Conservation (phyloP, 2,329 filamentous ascomycete genomes). For the Mollisia scopiformis region DNA sequence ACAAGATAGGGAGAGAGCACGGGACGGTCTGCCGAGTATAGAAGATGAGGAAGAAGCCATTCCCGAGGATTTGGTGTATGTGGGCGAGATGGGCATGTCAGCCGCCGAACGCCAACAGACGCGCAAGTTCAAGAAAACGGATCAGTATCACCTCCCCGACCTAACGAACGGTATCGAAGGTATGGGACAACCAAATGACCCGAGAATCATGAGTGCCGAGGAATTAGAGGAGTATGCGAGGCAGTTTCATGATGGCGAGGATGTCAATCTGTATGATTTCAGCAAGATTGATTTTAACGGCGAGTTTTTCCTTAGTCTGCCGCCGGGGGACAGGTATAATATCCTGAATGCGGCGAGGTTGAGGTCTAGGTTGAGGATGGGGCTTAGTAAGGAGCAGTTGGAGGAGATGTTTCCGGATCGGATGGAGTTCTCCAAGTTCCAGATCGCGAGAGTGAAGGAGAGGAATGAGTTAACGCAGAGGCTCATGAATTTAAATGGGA, state of each 20-base stretch:
- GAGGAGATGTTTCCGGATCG: slow-evolving; percentile 96
- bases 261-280: slow-evolving; percentile 92
- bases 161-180: slow-evolving; percentile 75
- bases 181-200: slow-evolving; percentile 90
- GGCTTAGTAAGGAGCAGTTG: slow-evolving; percentile 92
- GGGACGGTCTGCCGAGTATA: slow-evolving; percentile 42
- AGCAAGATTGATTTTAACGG: slow-evolving; percentile 98
- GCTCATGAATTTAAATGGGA: slow-evolving; percentile 91
- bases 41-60: slow-evolving; percentile 67
- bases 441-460: slow-evolving; percentile 92
- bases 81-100: slow-evolving; percentile 84
- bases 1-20: slow-evolving; percentile 37
- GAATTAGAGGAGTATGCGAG: slow-evolving; percentile 92
- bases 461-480: slow-evolving; percentile 93
- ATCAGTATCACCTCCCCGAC: slow-evolving; percentile 93
- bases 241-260: slow-evolving; percentile 90
- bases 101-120: slow-evolving; percentile 73
- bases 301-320: slow-evolving; percentile 90
- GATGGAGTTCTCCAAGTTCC: slow-evolving; percentile 96
- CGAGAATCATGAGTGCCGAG: slow-evolving; percentile 93
- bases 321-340: slow-evolving; percentile 90
- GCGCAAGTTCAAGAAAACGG: slow-evolving; percentile 85
- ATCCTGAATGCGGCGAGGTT: slow-evolving; percentile 93
- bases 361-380: slow-evolving; percentile 89
- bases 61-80: slow-evolving; percentile 80